These are phyloP conservation scores for Globisporangium paroecandrum DNA, from an alignment of 352 stramenopile genomes.

Conservation along the genomic window DNA sequence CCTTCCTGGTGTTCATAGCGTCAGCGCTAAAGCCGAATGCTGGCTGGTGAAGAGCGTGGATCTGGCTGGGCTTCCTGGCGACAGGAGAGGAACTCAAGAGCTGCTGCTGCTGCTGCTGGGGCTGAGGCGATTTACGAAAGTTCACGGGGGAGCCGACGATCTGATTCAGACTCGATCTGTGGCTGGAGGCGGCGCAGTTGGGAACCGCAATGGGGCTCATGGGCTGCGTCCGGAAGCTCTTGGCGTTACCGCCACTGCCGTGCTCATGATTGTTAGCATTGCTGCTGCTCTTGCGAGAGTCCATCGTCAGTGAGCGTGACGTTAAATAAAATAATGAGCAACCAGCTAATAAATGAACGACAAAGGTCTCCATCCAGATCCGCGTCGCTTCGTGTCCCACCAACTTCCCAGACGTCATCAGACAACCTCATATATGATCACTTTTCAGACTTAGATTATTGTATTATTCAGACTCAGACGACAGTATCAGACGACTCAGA, in stretches of 20 bases:
- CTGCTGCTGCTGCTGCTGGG: neutral
- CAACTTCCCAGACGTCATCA: neutral
- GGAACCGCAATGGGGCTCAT: conserved; percentile 1
- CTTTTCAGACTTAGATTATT: neutral
- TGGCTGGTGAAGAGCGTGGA: neutral
- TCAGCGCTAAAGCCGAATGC: neutral
- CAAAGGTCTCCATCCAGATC: neutral
- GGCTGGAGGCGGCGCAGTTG: neutral
- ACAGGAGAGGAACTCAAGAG: neutral
- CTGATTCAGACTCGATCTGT: conserved; percentile 1
- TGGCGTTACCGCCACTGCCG: neutral
- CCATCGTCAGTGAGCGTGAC: neutral
- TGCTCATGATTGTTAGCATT: neutral
- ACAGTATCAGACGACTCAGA: neutral
- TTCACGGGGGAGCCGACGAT: conserved; percentile 16
- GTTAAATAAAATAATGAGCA: too few relatives aligned
- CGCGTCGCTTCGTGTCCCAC: neutral
- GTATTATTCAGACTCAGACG: neutral
- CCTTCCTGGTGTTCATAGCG: neutral
- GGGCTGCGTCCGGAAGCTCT: neutral
- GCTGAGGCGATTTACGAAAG: conserved; percentile 8
- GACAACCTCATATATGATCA: neutral
- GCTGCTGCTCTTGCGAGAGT: neutral
- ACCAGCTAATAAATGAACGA: neutral
- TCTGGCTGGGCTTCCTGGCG: neutral